Conservation (phyloP, 75 land plant genomes). For the Isoetes taiwanensis region DNA sequence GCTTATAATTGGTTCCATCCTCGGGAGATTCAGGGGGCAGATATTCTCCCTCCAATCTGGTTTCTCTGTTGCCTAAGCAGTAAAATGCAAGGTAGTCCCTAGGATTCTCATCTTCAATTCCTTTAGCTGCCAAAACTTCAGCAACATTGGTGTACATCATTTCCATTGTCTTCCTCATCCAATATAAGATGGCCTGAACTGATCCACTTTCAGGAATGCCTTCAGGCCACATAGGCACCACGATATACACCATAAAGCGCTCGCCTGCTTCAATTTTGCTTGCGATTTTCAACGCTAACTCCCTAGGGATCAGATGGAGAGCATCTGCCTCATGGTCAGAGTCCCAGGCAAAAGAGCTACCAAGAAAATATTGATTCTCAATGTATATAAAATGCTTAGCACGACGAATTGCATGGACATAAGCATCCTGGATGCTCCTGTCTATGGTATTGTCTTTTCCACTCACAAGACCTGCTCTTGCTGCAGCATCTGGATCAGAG, state of each 20-base stretch:
- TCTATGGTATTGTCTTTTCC: constrained; percentile 34
- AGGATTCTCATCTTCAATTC: constrained; percentile 18
- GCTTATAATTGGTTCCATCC: constrained; percentile 33
- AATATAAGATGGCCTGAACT: constrained; percentile 67
- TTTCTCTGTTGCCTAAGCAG: constrained; percentile 71
- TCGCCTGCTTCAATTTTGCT: constrained; percentile 60
- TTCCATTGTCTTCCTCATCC: constrained; percentile 60
- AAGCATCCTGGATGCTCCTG: constrained; percentile 65
- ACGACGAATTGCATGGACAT: constrained; percentile 57
- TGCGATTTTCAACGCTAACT: constrained; percentile 55
- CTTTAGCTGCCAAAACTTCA: constrained; percentile 24
- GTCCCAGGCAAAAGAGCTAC: constrained; percentile 62
- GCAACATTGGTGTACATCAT: constrained; percentile 69
- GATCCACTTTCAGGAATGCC: constrained; percentile 59
- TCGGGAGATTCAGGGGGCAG: constrained; percentile 38
- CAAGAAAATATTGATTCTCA: constrained; percentile 79
- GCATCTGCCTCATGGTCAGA: constrained; percentile 45
- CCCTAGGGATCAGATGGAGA: constrained; percentile 50
- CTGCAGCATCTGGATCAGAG: constrained; percentile 3
- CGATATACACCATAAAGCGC: constrained; percentile 52
- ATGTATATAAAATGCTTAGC: constrained; percentile 80
- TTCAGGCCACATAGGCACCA: constrained; percentile 89
- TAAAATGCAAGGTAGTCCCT: constrained; percentile 74
- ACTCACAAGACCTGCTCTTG: constrained; percentile 13
- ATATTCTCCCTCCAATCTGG: constrained; percentile 29